A percentile compares a stretch with the other conserved stretches of the same genome.
Evolutionary conservation across 2,329 filamentous ascomycete species (phyloP).

Genomic region (Fusarium gaditjirri): DNA sequence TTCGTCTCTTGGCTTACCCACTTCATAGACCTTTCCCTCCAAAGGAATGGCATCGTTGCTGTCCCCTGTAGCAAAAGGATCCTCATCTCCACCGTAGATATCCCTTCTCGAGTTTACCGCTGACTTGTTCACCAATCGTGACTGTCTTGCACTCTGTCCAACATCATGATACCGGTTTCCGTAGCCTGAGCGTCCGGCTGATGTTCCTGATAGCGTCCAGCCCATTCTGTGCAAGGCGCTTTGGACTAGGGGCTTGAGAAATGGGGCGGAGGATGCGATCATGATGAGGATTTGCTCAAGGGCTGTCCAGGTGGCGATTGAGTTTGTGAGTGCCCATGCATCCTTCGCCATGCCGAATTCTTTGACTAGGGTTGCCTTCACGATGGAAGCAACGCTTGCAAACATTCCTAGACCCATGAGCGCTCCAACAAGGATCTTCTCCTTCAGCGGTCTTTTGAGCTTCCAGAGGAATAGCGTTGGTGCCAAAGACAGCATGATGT

Average conservation of each 20-base stretch:
- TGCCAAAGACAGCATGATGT: conserved; percentile 5
- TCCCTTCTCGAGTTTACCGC: background rate
- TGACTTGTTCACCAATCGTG: background rate
- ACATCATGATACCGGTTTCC: background rate
- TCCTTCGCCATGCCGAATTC: conserved; percentile 8
- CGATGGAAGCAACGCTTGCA: conserved; percentile 9
- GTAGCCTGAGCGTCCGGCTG: conserved; percentile 5
- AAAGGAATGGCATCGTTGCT: conserved; percentile 10
- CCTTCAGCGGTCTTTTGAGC: conserved; percentile 1
- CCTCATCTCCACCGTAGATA: conserved; percentile 9
- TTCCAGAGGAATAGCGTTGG: conserved; percentile 12
- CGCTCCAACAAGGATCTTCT: conserved; percentile 13
- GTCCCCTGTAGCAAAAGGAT: conserved; percentile 4
- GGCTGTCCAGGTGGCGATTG: conserved; percentile 21
- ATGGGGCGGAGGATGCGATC: conserved; percentile 20
- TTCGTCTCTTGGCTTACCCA: background rate
- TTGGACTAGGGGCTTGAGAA: conserved; percentile 8
- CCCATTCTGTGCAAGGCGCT: conserved; percentile 1
- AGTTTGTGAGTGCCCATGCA: conserved; percentile 17
- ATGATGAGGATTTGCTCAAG: conserved; percentile 27
- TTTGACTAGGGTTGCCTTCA: conserved; percentile 20
- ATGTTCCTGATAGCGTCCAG: conserved; percentile 13
- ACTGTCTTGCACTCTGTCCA: background rate
- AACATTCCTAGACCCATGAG: conserved; percentile 16
- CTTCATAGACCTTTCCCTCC: background rate